Evolutionary conservation across 2,329 filamentous ascomycete species (phyloP).

Genomic region (Ophiostoma sp.): DNA sequence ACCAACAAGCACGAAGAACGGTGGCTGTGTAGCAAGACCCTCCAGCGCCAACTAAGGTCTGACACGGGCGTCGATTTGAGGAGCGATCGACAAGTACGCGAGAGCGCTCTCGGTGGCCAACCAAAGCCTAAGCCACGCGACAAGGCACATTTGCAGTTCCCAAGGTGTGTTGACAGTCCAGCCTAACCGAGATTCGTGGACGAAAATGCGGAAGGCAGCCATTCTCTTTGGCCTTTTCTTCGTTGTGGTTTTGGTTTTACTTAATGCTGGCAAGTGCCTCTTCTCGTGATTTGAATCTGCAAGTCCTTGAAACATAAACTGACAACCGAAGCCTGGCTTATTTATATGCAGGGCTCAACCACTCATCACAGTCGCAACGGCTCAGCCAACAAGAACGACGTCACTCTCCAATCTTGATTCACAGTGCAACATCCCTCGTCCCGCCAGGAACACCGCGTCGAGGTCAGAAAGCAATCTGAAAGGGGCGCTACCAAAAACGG

Average conservation of each 20-base stretch:
- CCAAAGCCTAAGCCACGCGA: conserved; percentile 3
- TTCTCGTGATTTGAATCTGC: not conserved
- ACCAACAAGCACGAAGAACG: too few species aligned
- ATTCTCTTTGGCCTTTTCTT: not conserved
- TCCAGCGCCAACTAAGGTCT: too few species aligned
- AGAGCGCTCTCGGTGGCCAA: not conserved
- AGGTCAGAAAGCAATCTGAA: not conserved
- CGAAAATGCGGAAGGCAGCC: not conserved
- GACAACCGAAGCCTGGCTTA: too few species aligned
- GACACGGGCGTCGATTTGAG: too few species aligned
- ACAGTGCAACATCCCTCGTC: not conserved
- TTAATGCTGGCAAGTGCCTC: not conserved
- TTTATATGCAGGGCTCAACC: not conserved
- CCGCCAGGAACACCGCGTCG: not conserved
- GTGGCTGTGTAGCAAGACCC: not conserved
- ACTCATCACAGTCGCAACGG: too few species aligned
- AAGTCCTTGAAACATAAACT: too few species aligned
- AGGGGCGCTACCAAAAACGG: not conserved
- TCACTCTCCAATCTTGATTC: not conserved
- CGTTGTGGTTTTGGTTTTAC: not conserved
- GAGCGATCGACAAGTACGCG: not conserved
- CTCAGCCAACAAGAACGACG: not conserved
- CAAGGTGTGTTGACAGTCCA: not conserved
- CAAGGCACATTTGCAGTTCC: not conserved
- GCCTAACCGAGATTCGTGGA: not conserved